Base-by-base conservation (phyloP, 1,139 yeast genomes). In the Arxiozyma telluris region DNA sequence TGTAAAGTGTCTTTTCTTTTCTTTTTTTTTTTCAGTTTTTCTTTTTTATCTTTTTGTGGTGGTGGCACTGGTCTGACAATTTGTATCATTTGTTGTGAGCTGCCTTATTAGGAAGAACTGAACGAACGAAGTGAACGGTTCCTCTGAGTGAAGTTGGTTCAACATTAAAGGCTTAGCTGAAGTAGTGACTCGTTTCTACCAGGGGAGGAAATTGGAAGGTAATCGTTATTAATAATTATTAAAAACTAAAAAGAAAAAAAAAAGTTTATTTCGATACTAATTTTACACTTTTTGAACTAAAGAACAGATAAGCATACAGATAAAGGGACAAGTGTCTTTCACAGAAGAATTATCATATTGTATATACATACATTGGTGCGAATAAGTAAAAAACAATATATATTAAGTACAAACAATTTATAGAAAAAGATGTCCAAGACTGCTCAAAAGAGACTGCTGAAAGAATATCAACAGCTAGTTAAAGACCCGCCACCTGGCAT, bases 401-500 rank as follows among this genome's bases (percentile, higher is more conserved):
- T 38, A 21, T 21, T 22, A 23, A 38, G 25, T 42, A 39, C 12
- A 34, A 11, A 34, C n/a, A 15, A 12, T 34, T 34, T 34, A 15
- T 15, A 34, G 5, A 34, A 22, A 23, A 22, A 23, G 22, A 67
- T 66, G 70, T 64, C 70, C 1, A 66, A 65, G 51, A 90, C 96
- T 1, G 97, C 98, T 15, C 94, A 87, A 58, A 83, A 85, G 61
- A 75, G 98, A 57, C 79, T 93, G 50, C 76, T 90, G 67, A 88
- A 89, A 62, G 98, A 93, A 70, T 85, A 86, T 68, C 93, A 88
- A 68, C 96, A 89, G 70, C 79, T 93, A 44, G 75, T 84, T 22
- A 80, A 80, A 59, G 96, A 91, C 60, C 84, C 96, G 0, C 96
- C 97, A 0, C 97, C 95, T 38, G 98, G 98, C 0, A 88, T 93